Evolutionary conservation across 2,329 filamentous ascomycete genomes (phyloP).

Genomic region (Dothiorella sarmentorum): DNA sequence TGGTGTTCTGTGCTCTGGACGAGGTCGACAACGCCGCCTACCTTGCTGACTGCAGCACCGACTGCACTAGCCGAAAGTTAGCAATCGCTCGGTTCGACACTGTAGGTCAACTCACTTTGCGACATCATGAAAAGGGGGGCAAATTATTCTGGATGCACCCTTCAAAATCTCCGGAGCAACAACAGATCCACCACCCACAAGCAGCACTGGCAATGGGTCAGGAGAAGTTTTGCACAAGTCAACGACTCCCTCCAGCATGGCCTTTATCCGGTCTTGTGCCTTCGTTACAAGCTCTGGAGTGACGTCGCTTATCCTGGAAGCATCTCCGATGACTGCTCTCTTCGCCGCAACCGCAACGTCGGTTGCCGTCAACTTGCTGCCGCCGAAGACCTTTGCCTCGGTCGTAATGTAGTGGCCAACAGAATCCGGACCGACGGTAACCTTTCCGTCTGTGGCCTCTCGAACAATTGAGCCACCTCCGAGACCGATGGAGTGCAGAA

Average conservation of each 20-base stretch:
- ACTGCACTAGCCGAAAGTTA: slow-evolving; percentile 2
- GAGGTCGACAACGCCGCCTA: slow-evolving; percentile 16
- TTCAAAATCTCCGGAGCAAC: slow-evolving; percentile 54
- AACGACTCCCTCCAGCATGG: slow-evolving; percentile 54
- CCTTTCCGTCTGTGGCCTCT: slow-evolving; percentile 29
- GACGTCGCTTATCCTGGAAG: slow-evolving; percentile 33
- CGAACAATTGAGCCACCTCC: slow-evolving; percentile 58
- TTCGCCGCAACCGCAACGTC: slow-evolving; percentile 48
- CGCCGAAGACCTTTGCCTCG: slow-evolving; percentile 57
- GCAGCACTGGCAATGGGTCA: slow-evolving; percentile 56
- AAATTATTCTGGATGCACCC: slow-evolving; percentile 56
- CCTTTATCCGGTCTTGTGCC: slow-evolving; percentile 42
- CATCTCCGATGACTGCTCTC: slow-evolving; percentile 44
- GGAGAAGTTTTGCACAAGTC: slow-evolving; percentile 63
- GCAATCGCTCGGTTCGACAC: slow-evolving; percentile 32
- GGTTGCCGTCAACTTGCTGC: slow-evolving; percentile 56
- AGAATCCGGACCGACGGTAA: slow-evolving; percentile 59
- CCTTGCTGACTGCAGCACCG: slow-evolving; percentile 19
- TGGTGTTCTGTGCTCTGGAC: slow-evolving; percentile 28
- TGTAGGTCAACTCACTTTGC: slow-evolving; percentile 18
- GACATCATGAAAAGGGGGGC: slow-evolving; percentile 14
- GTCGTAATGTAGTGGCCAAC: slow-evolving; percentile 56
- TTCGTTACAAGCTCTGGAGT: slow-evolving; percentile 22
- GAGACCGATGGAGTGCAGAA: slow-evolving; percentile 47
- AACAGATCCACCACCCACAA: slow-evolving; percentile 62